Conservation (phyloP, 371 early-diverging fungal genomes). For the Cokeromyces recurvatus region DNA sequence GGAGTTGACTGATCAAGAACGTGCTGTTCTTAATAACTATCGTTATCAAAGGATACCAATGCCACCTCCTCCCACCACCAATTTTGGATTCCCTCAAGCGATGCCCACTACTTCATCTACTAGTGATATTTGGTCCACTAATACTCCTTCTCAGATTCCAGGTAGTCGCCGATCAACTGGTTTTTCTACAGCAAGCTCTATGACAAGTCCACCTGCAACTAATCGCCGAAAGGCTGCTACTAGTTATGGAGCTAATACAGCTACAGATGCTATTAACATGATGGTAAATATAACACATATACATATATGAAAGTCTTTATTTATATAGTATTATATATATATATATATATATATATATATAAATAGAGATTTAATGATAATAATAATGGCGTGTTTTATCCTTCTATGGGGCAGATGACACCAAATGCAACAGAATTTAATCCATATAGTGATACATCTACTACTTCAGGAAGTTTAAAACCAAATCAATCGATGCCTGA, state of each 20-base stretch:
- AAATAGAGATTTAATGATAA: too few species aligned
- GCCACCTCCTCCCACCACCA: constrained; percentile 6
- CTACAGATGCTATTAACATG: constrained; percentile 3
- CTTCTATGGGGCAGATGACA: too few species aligned
- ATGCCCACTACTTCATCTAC: constrained; percentile 5
- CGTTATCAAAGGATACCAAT: constrained; percentile 19
- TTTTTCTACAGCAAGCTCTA: constrained; percentile 2
- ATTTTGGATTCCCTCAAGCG: constrained; percentile 16
- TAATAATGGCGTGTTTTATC: too few species aligned
- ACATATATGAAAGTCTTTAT: neutral
- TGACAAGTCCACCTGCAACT: constrained; percentile 3
- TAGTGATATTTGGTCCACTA: constrained; percentile 15
- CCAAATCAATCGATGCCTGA: constrained; percentile 16
- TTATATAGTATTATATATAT: neutral
- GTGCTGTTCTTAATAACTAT: constrained; percentile 7
- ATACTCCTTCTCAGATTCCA: constrained; percentile 10
- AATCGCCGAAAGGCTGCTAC: neutral
- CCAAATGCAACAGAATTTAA: constrained; percentile 15
- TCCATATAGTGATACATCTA: constrained; percentile 9
- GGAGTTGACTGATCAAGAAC: constrained; percentile 15
- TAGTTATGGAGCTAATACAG: neutral
- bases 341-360: constrained; percentile 1
- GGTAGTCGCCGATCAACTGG: constrained; percentile 6
- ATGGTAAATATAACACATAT: neutral
- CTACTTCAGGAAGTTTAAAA: constrained; percentile 4